These are phyloP conservation scores for Phanerochaete sordida DNA, from an alignment of 768 basidiomycete genomes.

Conservation along the genomic window DNA sequence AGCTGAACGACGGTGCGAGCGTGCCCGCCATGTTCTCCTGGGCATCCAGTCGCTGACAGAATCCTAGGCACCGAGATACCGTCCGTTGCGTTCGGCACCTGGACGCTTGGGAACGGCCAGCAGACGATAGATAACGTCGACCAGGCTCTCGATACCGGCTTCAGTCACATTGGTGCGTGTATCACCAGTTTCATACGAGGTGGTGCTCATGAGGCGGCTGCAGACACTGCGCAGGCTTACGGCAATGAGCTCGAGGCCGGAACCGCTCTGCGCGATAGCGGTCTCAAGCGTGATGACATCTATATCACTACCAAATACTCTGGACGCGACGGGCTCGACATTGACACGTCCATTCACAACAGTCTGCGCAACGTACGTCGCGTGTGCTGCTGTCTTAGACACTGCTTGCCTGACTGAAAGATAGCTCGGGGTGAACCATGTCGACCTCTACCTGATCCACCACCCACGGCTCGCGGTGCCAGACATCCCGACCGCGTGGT, in stretches of 20 bases:
- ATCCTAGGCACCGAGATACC: conserved; percentile 40
- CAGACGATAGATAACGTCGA: conserved; percentile 50
- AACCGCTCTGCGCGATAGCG: conserved; percentile 45
- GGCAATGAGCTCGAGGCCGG: conserved; percentile 60
- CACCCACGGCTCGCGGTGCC: conserved; percentile 47
- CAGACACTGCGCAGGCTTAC: conserved; percentile 64
- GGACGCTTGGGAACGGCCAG: conserved; percentile 59
- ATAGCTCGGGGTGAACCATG: conserved; percentile 63
- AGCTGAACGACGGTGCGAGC: conserved; percentile 53
- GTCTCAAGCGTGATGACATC: conserved; percentile 50
- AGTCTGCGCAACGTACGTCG: conserved; percentile 50
- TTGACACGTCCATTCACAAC: conserved; percentile 51
- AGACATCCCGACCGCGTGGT: conserved; percentile 62
- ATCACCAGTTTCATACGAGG: neutral
- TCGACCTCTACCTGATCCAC: conserved; percentile 75
- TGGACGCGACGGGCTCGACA: conserved; percentile 45
- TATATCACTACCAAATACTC: conserved; percentile 70
- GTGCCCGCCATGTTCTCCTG: neutral
- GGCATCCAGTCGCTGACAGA: neutral
- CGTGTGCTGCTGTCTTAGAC: no score
- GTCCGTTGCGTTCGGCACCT: conserved; percentile 62
- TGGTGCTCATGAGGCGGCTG: neutral
- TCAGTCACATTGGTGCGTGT: conserved; percentile 55
- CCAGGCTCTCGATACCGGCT: conserved; percentile 59
- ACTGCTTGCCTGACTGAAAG: no score